A percentile compares a stretch with the other conserved stretches of the same genome.
phyloP scores from a whole-genome alignment of 805 yeast species.

The Ogataea thermomethanolica region DNA sequence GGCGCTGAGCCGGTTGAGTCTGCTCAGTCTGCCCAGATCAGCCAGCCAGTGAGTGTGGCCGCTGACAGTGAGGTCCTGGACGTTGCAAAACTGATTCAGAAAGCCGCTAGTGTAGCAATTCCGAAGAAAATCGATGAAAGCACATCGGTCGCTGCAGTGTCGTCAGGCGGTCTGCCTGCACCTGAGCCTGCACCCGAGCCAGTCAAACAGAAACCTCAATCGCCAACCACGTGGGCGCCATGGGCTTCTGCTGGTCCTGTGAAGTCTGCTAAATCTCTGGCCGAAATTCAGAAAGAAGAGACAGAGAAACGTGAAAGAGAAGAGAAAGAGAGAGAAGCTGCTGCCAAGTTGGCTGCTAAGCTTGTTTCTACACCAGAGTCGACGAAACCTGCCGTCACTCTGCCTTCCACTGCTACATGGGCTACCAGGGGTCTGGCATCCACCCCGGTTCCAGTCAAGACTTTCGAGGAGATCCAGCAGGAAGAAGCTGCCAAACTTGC shows the following conservation, averaged over 20 bases:
- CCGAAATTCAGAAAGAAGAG: constrained; percentile 63
- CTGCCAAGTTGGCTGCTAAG: constrained; percentile 21
- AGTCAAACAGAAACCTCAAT: constrained; percentile 23
- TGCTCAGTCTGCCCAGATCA: too few species aligned
- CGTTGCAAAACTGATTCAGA: too few species aligned
- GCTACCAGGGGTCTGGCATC: constrained; percentile 22
- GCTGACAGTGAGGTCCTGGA: too few species aligned
- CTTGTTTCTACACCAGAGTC: constrained; percentile 19
- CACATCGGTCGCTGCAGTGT: too few species aligned
- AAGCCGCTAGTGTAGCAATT: too few species aligned
- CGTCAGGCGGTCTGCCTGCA: constrained; percentile 1
- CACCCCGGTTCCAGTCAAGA: constrained; percentile 32
- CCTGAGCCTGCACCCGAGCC: constrained; percentile 1
- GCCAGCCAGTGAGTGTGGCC: too few species aligned
- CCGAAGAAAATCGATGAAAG: too few species aligned
- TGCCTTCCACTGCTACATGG: constrained; percentile 47
- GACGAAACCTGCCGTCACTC: constrained; percentile 20
- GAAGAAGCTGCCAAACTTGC: constrained; percentile 41
- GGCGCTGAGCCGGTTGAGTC: neutral
- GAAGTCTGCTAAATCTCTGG: constrained; percentile 48
- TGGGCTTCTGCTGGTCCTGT: constrained; percentile 21
- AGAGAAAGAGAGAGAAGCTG: constrained; percentile 23
- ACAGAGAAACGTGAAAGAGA: constrained; percentile 19
- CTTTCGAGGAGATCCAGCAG: constrained; percentile 59
- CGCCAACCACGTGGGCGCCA: constrained; percentile 40